Evolutionary conservation across 345 rosid species (phyloP), one percentile per base, ranked within the genome.

Genomic region (Syzygium aromaticum): DNA sequence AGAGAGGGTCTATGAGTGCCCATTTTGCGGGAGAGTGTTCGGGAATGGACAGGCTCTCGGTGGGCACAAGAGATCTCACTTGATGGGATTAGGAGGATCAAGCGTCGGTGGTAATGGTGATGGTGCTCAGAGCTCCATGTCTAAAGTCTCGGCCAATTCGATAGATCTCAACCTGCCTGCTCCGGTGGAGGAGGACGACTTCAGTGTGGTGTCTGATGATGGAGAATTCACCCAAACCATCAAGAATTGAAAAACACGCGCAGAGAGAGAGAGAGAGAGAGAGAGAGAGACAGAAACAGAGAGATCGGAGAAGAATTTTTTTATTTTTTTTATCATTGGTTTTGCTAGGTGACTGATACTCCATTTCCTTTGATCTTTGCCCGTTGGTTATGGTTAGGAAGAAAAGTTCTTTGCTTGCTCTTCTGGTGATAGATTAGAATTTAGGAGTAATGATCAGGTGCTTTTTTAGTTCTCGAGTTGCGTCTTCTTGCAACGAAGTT

Each of bases 131-230:
- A 57, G 86, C 63, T 25, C 86, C 14, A 21, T 10, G 46, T 46
- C 88, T 17, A 91, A 91, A 86, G 87, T 84, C 57, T 80, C 90
- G 13, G 89, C 88, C 22, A 91, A 89, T 85, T 80, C 91, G 86
- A 93, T 97, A 94, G 99, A 97, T 95, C 99, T 97, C 89, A 97
- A 97, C 90, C 93, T 97, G 90, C 99, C 99, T 12, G 98, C 99
- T 67, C 98, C 97, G 11, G 80, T 91, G 87, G 99, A 97, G 16
- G 92, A 91, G 30, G 98, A 97, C 23, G 93, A 92, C 85, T 90
- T 84, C 49, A 93, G 95, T 59, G 95, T 92, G 27, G 89, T 93
- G 11, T 93, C 94, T 38, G 82, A 73, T 49, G 92, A 93, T 54
- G 93, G 91, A 14, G 92, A 89, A 53, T 64, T 59, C 30, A 84